phyloP scores from a whole-genome alignment of 257 asterid genomes.

The Jacaranda mimosifolia region DNA sequence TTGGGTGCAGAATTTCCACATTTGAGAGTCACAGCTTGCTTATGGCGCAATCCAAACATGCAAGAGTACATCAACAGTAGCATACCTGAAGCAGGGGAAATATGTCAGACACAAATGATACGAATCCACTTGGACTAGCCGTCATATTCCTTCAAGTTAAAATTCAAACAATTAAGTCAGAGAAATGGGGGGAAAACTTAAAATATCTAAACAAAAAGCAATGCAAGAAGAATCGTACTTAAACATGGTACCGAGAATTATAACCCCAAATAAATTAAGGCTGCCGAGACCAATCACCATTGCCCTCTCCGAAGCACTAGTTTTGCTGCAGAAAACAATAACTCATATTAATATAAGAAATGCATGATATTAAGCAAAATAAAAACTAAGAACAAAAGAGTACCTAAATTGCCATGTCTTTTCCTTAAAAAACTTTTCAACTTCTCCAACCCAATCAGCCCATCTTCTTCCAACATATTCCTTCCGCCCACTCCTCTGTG shows the following conservation, averaged over 20 bases:
- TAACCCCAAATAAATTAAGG: slow-evolving; percentile 85
- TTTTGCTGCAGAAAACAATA: slow-evolving; percentile 65
- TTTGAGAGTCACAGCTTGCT: background rate
- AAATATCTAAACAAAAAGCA: slow-evolving; percentile 29
- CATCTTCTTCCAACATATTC: slow-evolving; percentile 81
- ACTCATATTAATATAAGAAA: slow-evolving; percentile 36
- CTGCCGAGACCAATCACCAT: slow-evolving; percentile 97
- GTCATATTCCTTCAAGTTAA: slow-evolving; percentile 75
- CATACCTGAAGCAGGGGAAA: slow-evolving; percentile 94
- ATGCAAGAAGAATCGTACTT: slow-evolving; percentile 62
- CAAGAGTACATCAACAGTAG: slow-evolving; percentile 4
- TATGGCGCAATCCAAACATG: slow-evolving; percentile 22
- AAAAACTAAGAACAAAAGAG: slow-evolving; percentile 16
- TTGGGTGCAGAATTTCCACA: background rate
- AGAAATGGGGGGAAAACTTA: slow-evolving; percentile 20
- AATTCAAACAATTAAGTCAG: slow-evolving; percentile 45
- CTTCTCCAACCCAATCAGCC: slow-evolving; percentile 76
- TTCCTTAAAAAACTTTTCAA: slow-evolving; percentile 74
- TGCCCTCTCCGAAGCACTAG: slow-evolving; percentile 84
- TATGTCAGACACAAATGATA: slow-evolving; percentile 79
- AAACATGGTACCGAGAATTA: slow-evolving; percentile 89
- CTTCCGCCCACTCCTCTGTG: slow-evolving; percentile 75
- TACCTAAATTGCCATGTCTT: slow-evolving; percentile 85
- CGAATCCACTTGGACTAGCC: slow-evolving; percentile 64
- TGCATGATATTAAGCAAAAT: slow-evolving; percentile 10